These are phyloP conservation scores for Neurospora sp. DNA, from an alignment of 495 filamentous ascomycete species.

Conservation along the genomic window DNA sequence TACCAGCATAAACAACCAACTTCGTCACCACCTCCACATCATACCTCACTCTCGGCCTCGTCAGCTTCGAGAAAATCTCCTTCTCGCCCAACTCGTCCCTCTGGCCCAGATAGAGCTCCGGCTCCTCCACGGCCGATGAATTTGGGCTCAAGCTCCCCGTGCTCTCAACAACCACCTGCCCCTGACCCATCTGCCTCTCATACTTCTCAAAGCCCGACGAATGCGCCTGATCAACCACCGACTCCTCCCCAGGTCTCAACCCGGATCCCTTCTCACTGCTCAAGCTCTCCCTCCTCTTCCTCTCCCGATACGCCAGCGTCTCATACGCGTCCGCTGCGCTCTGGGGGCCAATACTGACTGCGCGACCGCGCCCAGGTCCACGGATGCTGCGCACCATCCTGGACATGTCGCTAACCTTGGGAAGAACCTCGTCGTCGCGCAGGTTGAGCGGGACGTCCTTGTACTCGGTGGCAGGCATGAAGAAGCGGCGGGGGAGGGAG, in stretches of 20 bases:
- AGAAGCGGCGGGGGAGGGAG: constrained; percentile 74
- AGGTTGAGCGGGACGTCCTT: constrained; percentile 67
- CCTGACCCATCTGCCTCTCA: constrained; percentile 46
- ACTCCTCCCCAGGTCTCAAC: constrained; percentile 11
- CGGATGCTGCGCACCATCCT: constrained; percentile 67
- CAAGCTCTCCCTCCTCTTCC: constrained; percentile 67
- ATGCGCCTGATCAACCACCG: constrained; percentile 1
- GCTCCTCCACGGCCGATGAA: constrained; percentile 5
- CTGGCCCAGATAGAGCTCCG: constrained; percentile 25
- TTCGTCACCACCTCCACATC: constrained; percentile 97
- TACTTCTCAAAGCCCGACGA: constrained; percentile 23
- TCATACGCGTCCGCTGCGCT: constrained; percentile 95
- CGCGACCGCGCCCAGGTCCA: constrained; percentile 64
- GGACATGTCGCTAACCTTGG: constrained; percentile 74
- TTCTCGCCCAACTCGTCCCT: constrained; percentile 51
- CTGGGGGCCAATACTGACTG: constrained; percentile 86
- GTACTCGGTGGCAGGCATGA: constrained; percentile 84
- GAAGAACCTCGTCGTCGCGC: constrained; percentile 78
- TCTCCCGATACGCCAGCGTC: constrained; percentile 83
- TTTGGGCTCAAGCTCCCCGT: not conserved
- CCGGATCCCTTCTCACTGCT: constrained; percentile 13
- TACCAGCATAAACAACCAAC: constrained; percentile 88
- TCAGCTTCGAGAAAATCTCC: constrained; percentile 76
- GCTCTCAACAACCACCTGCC: constrained; percentile 52
- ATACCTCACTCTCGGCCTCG: constrained; percentile 83